Evolutionary conservation across 768 basidiomycete species (phyloP), one percentile per base, ranked within the genome.

Genomic region (Suillus subalutaceus): DNA sequence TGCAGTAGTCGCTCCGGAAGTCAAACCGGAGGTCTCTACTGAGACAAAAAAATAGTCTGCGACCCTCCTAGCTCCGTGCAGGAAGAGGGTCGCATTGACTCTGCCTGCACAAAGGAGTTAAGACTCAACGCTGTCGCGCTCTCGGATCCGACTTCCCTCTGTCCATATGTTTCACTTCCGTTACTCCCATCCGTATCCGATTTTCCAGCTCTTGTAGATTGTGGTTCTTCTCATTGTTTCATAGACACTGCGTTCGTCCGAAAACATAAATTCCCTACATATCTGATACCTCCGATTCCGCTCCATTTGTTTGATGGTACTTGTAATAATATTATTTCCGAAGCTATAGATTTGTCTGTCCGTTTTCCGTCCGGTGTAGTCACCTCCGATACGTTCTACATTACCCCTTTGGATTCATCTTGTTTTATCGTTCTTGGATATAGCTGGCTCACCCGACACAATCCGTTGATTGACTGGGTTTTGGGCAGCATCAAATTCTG

Each of bases 401-500:
- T 66, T 4, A 62, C 65, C 32, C 60, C 30, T 6, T 66, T 66
- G 60, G 59, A 66, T 53, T 62, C 61, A 3, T 37, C 44, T 15
- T 66, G 65, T 40, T 12, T 16, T 7, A 15, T 62, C 3, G 50
- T 66, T 13, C 59, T 66, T 6, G 61, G 65, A 66, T 61, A 62
- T 55, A 62, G 62, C 65, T 66, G 57, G 64, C 58, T 65, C 59
- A 30, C 57, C 59, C 41, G 6, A 46, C 44, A 46, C 44, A 46
- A 46, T 46, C 44, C 20, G 4, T 46, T 46, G 44, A 46, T 46
- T 46, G 44, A 46, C 20, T 46, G 44, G 18, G 44, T 20, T 20
- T 8, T 4, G 20, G 44, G 44, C 20, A 46, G 44, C 44, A 46
- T 46, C 44, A 2, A 26, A 26, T 26, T 26, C 26, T 16, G 20